Evolutionary conservation across 176 grass and related monocot genomes (phyloP).

Genomic region (Eragrostis curvula): DNA sequence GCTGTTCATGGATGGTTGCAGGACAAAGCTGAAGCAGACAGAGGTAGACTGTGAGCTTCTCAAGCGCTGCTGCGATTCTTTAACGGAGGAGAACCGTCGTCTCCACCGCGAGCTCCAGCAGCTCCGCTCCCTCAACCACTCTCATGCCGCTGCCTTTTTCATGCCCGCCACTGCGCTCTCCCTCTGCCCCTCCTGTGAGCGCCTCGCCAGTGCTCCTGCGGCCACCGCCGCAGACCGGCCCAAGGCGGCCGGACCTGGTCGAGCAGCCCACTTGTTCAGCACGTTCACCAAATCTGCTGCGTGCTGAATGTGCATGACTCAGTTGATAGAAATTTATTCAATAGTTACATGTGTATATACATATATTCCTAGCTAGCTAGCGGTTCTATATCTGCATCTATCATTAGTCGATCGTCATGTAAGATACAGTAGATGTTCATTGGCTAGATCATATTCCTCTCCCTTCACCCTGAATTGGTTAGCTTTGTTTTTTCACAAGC

Average conservation of each 20-base stretch:
- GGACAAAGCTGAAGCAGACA: constrained; percentile 89
- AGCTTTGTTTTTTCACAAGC: constrained; percentile 54
- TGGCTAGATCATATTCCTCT: constrained; percentile 12
- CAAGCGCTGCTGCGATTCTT: constrained; percentile 67
- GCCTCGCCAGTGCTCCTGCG: not conserved
- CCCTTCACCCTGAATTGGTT: constrained; percentile 15
- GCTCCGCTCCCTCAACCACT: constrained; percentile 51
- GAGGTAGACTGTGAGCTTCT: constrained; percentile 79
- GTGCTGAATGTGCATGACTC: constrained; percentile 28
- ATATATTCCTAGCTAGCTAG: constrained; percentile 21
- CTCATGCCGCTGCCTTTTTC: constrained; percentile 34
- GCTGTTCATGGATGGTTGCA: constrained; percentile 29
- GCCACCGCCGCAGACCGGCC: not conserved
- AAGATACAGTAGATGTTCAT: not conserved
- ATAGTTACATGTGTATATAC: not conserved
- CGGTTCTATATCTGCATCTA: not conserved
- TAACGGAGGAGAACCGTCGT: constrained; percentile 83
- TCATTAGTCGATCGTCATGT: not conserved
- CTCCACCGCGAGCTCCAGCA: constrained; percentile 76
- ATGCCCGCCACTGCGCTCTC: constrained; percentile 54
- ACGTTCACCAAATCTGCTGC: constrained; percentile 51
- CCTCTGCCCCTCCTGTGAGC: constrained; percentile 72
- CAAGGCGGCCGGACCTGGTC: not conserved
- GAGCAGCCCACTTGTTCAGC: constrained; percentile 36
- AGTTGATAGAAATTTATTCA: not conserved